Evolutionary conservation across 2,329 filamentous ascomycete species (phyloP).

Genomic region (Cucurbitaria berberidis): DNA sequence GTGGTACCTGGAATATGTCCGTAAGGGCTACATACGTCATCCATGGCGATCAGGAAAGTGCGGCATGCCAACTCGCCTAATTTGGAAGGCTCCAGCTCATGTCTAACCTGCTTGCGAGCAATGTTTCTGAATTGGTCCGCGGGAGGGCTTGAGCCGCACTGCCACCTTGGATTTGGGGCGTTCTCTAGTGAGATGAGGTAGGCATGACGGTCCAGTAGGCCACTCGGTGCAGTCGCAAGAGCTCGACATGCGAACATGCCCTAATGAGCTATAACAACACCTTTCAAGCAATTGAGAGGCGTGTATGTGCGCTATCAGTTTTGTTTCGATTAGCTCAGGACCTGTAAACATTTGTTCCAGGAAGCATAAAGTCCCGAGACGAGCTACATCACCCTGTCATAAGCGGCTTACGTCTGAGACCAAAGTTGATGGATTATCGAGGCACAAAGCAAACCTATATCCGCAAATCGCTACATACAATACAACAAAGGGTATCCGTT

Average conservation of each 20-base stretch:
- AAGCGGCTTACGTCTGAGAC: neutral
- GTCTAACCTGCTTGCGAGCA: constrained; percentile 1
- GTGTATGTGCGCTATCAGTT: neutral
- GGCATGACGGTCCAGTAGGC: neutral
- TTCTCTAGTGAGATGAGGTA: neutral
- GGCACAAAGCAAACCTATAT: neutral
- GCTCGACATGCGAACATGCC: neutral
- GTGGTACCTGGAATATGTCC: constrained; percentile 11
- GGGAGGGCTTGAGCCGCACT: neutral
- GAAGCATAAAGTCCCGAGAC: neutral
- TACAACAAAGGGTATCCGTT: neutral
- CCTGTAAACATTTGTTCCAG: neutral
- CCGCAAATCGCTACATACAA: neutral
- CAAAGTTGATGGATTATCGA: neutral
- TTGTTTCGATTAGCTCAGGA: neutral
- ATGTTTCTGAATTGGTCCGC: neutral
- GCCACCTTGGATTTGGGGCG: neutral
- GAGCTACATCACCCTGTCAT: neutral
- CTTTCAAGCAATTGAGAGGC: neutral
- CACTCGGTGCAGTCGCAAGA: neutral
- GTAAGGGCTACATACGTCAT: constrained; percentile 14
- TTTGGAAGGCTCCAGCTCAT: constrained; percentile 1
- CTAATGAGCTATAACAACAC: neutral
- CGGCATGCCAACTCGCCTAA: constrained; percentile 4
- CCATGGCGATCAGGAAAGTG: constrained; percentile 4